phyloP scores from a whole-genome alignment of 2,329 filamentous ascomycete genomes.

The Exserohilum turcica region DNA sequence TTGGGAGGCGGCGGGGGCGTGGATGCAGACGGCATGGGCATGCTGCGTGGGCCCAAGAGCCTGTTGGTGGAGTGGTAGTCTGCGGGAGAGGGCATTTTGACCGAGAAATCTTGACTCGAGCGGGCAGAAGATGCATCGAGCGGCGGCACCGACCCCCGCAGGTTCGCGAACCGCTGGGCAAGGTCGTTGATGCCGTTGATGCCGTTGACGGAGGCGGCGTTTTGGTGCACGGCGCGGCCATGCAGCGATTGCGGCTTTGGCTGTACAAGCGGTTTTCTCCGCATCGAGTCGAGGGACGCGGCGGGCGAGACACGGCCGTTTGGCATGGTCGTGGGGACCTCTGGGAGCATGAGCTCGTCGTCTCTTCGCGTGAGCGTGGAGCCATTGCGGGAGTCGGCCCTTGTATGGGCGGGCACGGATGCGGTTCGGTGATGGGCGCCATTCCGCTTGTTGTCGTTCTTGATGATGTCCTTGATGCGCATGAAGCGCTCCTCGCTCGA shows the following conservation, averaged over 20 bases:
- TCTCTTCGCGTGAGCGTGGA: conserved; percentile 16
- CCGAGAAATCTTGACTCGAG: conserved; percentile 38
- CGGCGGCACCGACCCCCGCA: conserved; percentile 31
- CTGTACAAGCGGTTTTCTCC: conserved; percentile 54
- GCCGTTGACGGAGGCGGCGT: conserved; percentile 27
- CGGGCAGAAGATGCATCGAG: conserved; percentile 29
- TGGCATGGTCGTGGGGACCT: conserved; percentile 32
- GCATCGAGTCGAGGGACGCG: conserved; percentile 24
- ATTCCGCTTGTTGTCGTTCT: conserved; percentile 51
- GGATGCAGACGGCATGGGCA: conserved; percentile 50
- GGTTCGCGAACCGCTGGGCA: conserved; percentile 47
- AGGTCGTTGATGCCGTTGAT: conserved; percentile 38
- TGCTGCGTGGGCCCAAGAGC: conserved; percentile 58
- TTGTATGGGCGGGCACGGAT: conserved; percentile 18
- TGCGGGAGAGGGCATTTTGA: conserved; percentile 50
- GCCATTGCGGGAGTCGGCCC: conserved; percentile 26
- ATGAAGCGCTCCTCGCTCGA: conserved; percentile 51
- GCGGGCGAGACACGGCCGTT: conserved; percentile 28
- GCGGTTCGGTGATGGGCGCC: conserved; percentile 54
- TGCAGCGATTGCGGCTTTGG: conserved; percentile 72
- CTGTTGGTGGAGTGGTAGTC: conserved; percentile 43
- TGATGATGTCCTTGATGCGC: conserved; percentile 57
- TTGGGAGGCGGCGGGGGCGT: conserved; percentile 50
- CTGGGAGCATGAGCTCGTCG: conserved; percentile 46
- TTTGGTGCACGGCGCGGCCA: conserved; percentile 61